Evolutionary conservation across 2,329 filamentous ascomycete genomes (phyloP), one percentile per base, ranked within the genome.

Genomic region (Fusarium goolgardi): DNA sequence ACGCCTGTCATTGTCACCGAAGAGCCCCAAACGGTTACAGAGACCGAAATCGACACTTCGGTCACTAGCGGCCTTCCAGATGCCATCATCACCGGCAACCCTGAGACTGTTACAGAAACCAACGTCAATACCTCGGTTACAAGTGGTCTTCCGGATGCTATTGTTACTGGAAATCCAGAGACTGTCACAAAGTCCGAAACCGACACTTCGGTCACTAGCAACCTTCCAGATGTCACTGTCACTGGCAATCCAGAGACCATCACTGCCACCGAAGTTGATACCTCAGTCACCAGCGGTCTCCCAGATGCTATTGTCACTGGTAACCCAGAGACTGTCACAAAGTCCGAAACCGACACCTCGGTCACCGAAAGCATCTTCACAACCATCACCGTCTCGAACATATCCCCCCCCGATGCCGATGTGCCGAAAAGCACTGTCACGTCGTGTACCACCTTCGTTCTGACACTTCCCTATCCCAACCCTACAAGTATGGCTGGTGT

Each of bases 11-110:
- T 68, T 11, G 65, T 73, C 35, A 75, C 77, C 16, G 77, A 73
- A 6, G 68, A 72, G 32, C 74, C 77, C 4, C 69, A 70, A 13
- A 80, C 78, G 7, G 59, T 76, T 39, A 79, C 77, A 18, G 67
- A 76, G 35, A 45, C 75, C n/a, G 56, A 74, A 29, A 76, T 73
- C 12, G 71, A 73, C 53, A 51, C 71, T 47, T 76, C 69, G 25
- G 39, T 72, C 41, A 78, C 77, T 9, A 67, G 67, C 18, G 74
- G 74, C 3, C 71, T 75, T 12, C 75, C 77, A 8, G 77, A 78
- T 58, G 77, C 71, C 39, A 77, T 74, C 23, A 67, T 80, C 32
- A 71, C 77, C 11, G 76, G 74, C 6, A 71, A 71, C 35, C 74
- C 77, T 3, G 71, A 65, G 2, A 80, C 78, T 8, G 67, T 78